Evolutionary conservation across 2,329 filamentous ascomycete species (phyloP).

Genomic region (Pyrenophora teres): DNA sequence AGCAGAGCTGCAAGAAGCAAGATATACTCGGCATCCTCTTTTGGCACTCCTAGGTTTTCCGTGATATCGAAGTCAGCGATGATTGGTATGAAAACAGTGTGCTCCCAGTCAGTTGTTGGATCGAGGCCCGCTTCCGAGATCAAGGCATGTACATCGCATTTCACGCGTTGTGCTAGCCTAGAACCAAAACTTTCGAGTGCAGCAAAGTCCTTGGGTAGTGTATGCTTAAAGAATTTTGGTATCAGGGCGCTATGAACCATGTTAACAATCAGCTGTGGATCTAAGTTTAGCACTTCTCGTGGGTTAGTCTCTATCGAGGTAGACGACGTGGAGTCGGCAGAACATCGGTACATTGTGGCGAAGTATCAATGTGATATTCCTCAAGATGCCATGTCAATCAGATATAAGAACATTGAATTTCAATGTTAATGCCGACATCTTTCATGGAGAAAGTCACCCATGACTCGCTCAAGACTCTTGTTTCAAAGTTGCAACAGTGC

Average conservation of each 20-base stretch:
- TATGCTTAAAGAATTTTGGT: not conserved
- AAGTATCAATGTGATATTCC: not conserved
- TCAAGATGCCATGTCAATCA: too few relatives aligned
- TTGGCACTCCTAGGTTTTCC: not conserved
- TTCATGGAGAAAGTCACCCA: too few relatives aligned
- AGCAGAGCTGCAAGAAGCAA: not conserved
- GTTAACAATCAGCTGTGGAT: not conserved
- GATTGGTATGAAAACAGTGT: not conserved
- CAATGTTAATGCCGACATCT: too few relatives aligned
- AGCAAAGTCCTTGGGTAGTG: too few relatives aligned
- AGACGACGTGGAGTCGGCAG: not conserved
- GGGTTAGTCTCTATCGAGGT: not conserved
- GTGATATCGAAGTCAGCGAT: not conserved
- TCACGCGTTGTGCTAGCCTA: not conserved
- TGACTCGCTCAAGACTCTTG: too few relatives aligned
- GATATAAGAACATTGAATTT: too few relatives aligned
- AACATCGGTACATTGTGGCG: not conserved
- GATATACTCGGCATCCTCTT: conserved; percentile 3
- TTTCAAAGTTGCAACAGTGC: too few relatives aligned
- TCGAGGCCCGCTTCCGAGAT: not conserved
- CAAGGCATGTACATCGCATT: too few relatives aligned
- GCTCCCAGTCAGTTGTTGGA: not conserved
- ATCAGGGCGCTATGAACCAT: not conserved
- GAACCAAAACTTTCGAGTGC: not conserved
- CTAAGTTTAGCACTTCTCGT: not conserved